Evolutionary conservation across 805 yeast species (phyloP), one percentile per base, ranked within the genome.

Genomic region (Starmerella davenportii): DNA sequence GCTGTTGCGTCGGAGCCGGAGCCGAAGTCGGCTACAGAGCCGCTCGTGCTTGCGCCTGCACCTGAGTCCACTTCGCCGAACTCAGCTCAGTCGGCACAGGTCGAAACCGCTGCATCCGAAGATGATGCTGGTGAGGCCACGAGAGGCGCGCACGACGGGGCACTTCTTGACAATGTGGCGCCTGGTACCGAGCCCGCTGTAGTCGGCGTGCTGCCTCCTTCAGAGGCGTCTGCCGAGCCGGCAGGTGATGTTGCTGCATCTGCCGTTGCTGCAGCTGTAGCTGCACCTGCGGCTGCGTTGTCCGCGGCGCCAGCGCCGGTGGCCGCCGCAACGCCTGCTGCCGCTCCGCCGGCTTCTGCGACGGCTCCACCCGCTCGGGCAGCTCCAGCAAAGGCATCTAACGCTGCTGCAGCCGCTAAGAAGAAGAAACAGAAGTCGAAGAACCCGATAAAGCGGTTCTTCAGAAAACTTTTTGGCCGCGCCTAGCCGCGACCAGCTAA

Each of bases 181-280:
- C n/a, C n/a, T n/a, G n/a, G n/a, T n/a, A n/a, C n/a, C n/a, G n/a
- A n/a, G n/a, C n/a, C n/a, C n/a, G n/a, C n/a, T n/a, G n/a, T n/a
- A n/a, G n/a, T n/a, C n/a, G n/a, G n/a, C n/a, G n/a, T 28, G 17
- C 31, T 28, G 31, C 31, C 15, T 28, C 31, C 31, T n/a, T n/a
- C 31, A 14, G 15, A 28, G 5, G 17, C 31, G 14, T 16, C 31
- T 7, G 25, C 25, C 25, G 7, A 7, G 25, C 9, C 25, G 9
- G 7, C 25, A 7, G 7, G 9, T 23, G 25, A 7, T 23, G 9
- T 11, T 23, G 11, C 25, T 23, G 25, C 25, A 7, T 7, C 25
- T 23, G 11, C 25, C 25, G 11, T 11, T 23, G 25, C 25, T 23
- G 25, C 25, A 7, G 9, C 25, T 23, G 25, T 11, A 7, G 25